Base-by-base conservation (phyloP, 2,329 filamentous ascomycete species). In the Amesomyces nigricolor region DNA sequence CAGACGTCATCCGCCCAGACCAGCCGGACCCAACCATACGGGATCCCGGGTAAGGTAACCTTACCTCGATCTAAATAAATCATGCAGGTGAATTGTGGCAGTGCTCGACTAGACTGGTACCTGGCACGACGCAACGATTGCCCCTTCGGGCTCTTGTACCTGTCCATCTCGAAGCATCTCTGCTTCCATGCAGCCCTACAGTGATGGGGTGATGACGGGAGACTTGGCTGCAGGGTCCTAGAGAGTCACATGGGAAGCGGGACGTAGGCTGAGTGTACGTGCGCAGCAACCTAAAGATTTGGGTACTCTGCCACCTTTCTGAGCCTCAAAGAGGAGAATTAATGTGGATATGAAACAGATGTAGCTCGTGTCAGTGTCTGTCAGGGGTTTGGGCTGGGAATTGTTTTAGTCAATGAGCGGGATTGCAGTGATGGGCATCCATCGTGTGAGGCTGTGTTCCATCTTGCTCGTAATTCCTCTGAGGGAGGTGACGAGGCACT, bases 71-170 rank as follows among this genome's bases (percentile, higher is more conserved):
- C 22, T 26, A 17, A n/a, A 29, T 26, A 17, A n/a, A 29, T 51
- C 45, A 45, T 58, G 58, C 58, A 58, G 49, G 39, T 45, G 44
- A 47, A 59, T 53, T 51, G 58, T 60, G 58, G 58, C 58, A 58
- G 58, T 60, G 58, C 58, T 58, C 16, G 35, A 47, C 38, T 56
- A 57, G 55, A 26, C n/a, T 26, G 16, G 42, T 19, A 39, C 32
- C 26, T 35, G 17, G 11, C 29, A 35, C 48, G 14, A 22, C 43
- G 45, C 44, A 47, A 29, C 42, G 16, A 45, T 26, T 49, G 44
- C 54, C 44, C 10, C 7, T 35, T 45, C 38, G n/a, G 22, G 30
- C 30, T 53, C 30, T 26, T 32, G 35, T 26, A 47, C 55, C 35
- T 32, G 11, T 16, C 35, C 29, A 26, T 29, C 42, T 29, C 46